Base-by-base conservation (phyloP, 306 rosid genomes). In the Rosa lucieae region DNA sequence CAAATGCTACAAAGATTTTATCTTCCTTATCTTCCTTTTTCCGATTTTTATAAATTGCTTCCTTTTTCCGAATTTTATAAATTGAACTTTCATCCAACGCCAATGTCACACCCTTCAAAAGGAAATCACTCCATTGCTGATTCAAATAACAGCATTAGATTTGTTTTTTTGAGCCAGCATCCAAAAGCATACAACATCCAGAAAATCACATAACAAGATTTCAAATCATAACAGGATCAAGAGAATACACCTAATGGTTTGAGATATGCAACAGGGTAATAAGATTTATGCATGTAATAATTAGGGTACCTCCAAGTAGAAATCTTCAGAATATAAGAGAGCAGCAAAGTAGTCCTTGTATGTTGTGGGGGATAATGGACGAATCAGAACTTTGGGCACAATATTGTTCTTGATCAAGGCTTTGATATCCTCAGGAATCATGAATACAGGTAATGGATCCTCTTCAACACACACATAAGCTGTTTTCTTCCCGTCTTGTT, bases 271-370 rank as follows among this genome's bases (percentile, higher is more conserved):
- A 58, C 44, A 3, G 23, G 29, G 56, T 1, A 23, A 49, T 17
- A 8, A 20, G 29, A 74, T 46, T 32, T 4, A 44, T 20, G 49
- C 78, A 32, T 77, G 15, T 61, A 23, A 29, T 29, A 12, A 11
- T 11, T 13, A 12, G 40, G 39, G 67, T 62, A 84, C 90, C 85
- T 84, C 77, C 23, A 10, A 37, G 58, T 84, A 80, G 82, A 67
- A 82, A 2, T 87, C 85, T 80, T 87, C 90, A 11, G 82, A 82
- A 77, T 79, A 80, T 48, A 82, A 46, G 6, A 84, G 74, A 71
- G 88, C 79, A 23, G 86, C 83, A 73, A 87, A 87, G 81, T 69
- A 79, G 65, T 75, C 81, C 86, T 77, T 82, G 8, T 87, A 87
- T 12, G 86, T 76, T 4, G 32, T 32, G 39, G 77, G 63, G 32